These are phyloP conservation scores for Kentomonas sorsogonicus DNA, from an alignment of 208 protist genomes.

Conservation along the genomic window DNA sequence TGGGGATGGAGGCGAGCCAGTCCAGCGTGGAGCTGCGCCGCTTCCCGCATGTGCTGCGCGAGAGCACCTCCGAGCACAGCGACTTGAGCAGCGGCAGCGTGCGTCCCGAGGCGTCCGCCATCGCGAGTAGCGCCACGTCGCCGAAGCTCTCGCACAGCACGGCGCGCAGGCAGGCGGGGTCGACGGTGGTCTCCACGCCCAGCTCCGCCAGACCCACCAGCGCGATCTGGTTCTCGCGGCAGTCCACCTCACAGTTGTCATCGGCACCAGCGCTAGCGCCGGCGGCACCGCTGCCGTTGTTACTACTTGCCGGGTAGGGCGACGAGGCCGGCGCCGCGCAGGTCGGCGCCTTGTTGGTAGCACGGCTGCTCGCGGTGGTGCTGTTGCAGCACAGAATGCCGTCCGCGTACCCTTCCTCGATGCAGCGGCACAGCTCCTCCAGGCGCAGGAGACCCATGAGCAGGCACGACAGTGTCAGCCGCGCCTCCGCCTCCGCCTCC, in stretches of 20 bases:
- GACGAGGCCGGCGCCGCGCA: not conserved
- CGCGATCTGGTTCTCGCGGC: too few species aligned
- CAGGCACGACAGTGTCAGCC: too few species aligned
- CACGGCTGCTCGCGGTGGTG: too few species aligned
- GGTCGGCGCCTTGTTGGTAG: too few species aligned
- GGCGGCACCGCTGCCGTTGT: not conserved
- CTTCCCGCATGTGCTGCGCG: conserved; percentile 17
- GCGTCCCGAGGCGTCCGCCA: conserved; percentile 56
- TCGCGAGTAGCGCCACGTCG: conserved; percentile 59
- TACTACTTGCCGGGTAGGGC: too few species aligned
- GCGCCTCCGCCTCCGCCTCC: not conserved
- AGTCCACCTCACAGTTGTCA: too few species aligned
- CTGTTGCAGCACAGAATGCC: too few species aligned
- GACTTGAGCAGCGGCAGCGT: conserved; percentile 52
- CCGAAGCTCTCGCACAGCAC: conserved; percentile 69
- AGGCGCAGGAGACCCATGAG: too few species aligned
- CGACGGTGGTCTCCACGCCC: not conserved
- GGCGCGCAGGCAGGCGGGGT: conserved; percentile 29
- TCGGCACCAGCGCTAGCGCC: too few species aligned
- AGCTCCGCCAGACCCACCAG: not conserved
- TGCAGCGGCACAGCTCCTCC: too few species aligned
- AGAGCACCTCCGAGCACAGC: conserved; percentile 28
- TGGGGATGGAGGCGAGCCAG: conserved; percentile 50
- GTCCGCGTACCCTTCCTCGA: too few species aligned
- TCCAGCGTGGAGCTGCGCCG: conserved; percentile 25